phyloP scores from a whole-genome alignment of 179 eudicot species.

The Camellia oleifera region DNA sequence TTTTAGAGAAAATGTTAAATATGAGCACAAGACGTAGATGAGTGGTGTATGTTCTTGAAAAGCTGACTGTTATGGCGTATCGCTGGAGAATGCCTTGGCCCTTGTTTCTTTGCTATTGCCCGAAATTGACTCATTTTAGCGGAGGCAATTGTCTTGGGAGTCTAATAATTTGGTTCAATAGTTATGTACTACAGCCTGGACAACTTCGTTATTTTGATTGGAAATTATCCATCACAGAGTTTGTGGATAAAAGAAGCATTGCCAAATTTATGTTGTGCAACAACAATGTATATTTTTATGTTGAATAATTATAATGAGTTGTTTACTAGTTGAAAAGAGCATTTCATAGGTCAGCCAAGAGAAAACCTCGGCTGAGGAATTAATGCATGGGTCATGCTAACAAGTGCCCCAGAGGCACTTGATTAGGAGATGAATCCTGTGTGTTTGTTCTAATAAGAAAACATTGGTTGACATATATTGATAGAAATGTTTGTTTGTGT shows the following conservation, averaged over 20 bases:
- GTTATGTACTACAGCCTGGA: background rate
- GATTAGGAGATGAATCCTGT: background rate
- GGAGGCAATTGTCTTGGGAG: background rate
- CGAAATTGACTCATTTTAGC: background rate
- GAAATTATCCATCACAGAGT: background rate
- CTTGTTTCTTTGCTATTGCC: background rate
- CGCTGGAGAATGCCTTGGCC: background rate
- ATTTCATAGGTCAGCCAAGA: conserved; percentile 1
- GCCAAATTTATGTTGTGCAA: background rate
- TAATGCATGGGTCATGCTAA: too few species aligned
- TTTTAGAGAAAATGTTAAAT: too few species aligned
- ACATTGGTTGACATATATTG: background rate
- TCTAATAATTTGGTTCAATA: background rate
- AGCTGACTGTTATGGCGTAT: background rate
- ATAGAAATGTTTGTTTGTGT: background rate
- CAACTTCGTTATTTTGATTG: background rate
- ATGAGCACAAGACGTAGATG: too few species aligned
- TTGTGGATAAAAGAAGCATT: background rate
- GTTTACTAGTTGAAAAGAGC: background rate
- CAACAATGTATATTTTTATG: background rate
- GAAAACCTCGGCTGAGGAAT: background rate
- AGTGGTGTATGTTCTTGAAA: background rate
- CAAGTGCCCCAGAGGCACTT: too few species aligned
- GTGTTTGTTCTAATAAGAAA: background rate
- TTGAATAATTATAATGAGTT: background rate